Percentiles rank a stretch among this genome's conserved stretches.
Evolutionary conservation across 2,329 filamentous ascomycete genomes (phyloP).

Genomic region (Xylariaceae sp.): DNA sequence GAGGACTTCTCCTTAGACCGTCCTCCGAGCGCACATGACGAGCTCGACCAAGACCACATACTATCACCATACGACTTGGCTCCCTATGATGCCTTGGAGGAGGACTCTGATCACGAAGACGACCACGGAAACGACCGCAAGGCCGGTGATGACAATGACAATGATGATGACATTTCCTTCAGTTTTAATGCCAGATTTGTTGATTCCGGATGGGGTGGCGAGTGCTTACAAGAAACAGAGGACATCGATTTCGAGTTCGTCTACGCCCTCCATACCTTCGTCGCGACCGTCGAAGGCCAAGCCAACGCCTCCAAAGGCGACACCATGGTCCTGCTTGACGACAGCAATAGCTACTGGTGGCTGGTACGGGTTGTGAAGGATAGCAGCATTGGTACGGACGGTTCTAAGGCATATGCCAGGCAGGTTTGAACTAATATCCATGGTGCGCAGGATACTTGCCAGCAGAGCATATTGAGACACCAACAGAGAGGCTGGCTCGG

Average conservation of each 20-base stretch:
- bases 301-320: slow-evolving; percentile 98
- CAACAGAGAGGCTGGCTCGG: slow-evolving; percentile 85
- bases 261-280: slow-evolving; percentile 94
- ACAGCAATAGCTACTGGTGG: slow-evolving; percentile 99
- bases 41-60: slow-evolving; percentile 18
- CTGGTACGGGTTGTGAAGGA: slow-evolving; percentile 95
- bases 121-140: too few relatives aligned
- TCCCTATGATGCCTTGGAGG: slow-evolving; percentile 10
- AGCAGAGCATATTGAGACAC: slow-evolving; percentile 96
- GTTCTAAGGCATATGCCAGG: background rate
- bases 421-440: too few relatives aligned
- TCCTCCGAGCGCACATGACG: slow-evolving; percentile 6
- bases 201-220: slow-evolving; percentile 66
- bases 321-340: slow-evolving; percentile 95
- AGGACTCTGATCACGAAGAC: background rate
- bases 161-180: slow-evolving; percentile 52
- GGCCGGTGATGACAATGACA: slow-evolving; percentile 31
- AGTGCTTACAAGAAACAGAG: slow-evolving; percentile 90
- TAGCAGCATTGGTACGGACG: slow-evolving; percentile 69
- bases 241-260: slow-evolving; percentile 99
- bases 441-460: slow-evolving; percentile 70
- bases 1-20: slow-evolving; percentile 13
- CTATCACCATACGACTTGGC: too few relatives aligned
- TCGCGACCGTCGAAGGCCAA: slow-evolving; percentile 95
- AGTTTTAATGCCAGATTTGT: slow-evolving; percentile 53